Conservation (phyloP, 306 rosid genomes). For the Quercus engelmannii region DNA sequence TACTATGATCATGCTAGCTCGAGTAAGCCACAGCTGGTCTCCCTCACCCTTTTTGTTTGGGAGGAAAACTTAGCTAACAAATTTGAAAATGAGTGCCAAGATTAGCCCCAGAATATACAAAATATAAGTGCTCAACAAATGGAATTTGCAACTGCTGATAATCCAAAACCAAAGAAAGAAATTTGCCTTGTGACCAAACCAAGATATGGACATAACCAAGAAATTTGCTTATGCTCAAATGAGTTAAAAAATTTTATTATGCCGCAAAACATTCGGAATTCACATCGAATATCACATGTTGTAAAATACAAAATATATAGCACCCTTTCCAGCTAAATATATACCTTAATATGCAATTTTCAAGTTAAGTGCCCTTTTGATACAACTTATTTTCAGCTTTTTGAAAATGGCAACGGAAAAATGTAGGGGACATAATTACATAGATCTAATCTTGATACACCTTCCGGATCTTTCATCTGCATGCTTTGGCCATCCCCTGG, state of each 20-base stretch:
- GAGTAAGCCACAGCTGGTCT: too few species aligned
- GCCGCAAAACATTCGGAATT: constrained; percentile 8
- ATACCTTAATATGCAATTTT: constrained; percentile 32
- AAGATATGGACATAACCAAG: too few species aligned
- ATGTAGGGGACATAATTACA: constrained; percentile 43
- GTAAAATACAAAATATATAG: constrained; percentile 26
- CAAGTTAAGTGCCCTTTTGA: neutral
- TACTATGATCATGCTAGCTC: too few species aligned
- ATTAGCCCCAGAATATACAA: too few species aligned
- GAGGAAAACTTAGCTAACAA: too few species aligned
- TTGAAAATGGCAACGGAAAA: constrained; percentile 27
- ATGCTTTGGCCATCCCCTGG: constrained; percentile 19
- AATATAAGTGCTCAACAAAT: too few species aligned
- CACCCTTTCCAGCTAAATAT: constrained; percentile 31
- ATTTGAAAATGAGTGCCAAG: too few species aligned
- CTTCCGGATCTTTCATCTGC: constrained; percentile 24
- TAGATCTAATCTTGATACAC: constrained; percentile 15
- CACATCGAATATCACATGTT: neutral
- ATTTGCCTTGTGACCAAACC: too few species aligned
- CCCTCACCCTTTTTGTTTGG: too few species aligned
- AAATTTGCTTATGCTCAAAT: neutral
- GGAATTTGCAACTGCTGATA: too few species aligned
- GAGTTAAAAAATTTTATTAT: neutral
- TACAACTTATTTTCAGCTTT: too few species aligned
- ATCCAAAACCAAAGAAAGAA: too few species aligned